phyloP scores from a whole-genome alignment of 1,284 basidiomycete genomes.

The Pseudozyma hubeiensis region DNA sequence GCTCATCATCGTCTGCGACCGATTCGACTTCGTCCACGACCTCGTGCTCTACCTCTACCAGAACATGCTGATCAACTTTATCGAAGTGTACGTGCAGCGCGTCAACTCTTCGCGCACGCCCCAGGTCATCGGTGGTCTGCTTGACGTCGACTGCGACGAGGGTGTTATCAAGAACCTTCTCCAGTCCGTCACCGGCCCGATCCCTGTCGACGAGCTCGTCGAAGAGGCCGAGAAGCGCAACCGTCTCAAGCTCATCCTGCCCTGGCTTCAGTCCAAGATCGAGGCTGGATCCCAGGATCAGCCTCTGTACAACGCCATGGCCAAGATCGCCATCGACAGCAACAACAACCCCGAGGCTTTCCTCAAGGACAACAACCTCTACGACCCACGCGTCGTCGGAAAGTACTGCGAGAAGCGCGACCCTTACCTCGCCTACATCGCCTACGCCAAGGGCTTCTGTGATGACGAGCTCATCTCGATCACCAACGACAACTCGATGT shows the following conservation, averaged over 20 bases:
- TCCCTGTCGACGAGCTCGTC: conserved; percentile 85
- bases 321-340: conserved; percentile 98
- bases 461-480: conserved; percentile 97
- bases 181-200: conserved; percentile 92
- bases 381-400: conserved; percentile 94
- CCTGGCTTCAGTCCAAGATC: conserved; percentile 94
- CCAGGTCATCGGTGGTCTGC: conserved; percentile 95
- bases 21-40: conserved; percentile 99
- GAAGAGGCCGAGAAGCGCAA: conserved; percentile 87
- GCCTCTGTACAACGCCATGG: conserved; percentile 93
- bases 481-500: conserved; percentile 99
- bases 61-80: conserved; percentile 95
- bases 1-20: conserved; percentile 99
- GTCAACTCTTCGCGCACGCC: conserved; percentile 98
- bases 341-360: conserved; percentile 98
- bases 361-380: conserved; percentile 98
- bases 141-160: conserved; percentile 98
- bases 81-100: conserved; percentile 98
- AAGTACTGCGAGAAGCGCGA: conserved; percentile 99
- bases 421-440: conserved; percentile 98
- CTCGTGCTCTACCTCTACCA: conserved; percentile 98
- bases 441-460: conserved; percentile 99
- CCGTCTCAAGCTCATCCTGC: conserved; percentile 93
- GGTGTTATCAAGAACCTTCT: conserved; percentile 92
- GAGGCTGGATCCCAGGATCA: conserved; percentile 91